Evolutionary conservation across 352 stramenopile genomes (phyloP).

Genomic region (Phytopythium vexans): DNA sequence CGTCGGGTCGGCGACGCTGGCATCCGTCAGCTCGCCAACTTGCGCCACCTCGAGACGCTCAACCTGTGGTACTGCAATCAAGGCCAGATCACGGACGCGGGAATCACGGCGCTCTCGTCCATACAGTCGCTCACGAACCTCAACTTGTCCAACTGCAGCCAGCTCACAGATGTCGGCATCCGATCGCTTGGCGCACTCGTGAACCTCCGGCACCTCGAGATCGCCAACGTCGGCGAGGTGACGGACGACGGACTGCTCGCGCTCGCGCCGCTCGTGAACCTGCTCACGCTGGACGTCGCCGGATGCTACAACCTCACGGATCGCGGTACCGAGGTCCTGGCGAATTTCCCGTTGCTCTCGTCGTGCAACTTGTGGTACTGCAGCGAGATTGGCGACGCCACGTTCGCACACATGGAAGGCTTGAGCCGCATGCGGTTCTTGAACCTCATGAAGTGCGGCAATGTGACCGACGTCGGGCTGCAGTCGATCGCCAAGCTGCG

Average conservation of each 20-base stretch:
- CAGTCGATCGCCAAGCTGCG: constrained; percentile 42
- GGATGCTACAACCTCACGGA: constrained; percentile 85
- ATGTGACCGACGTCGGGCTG: constrained; percentile 54
- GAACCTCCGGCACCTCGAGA: constrained; percentile 62
- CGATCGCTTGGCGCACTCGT: constrained; percentile 41
- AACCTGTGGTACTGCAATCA: constrained; percentile 85
- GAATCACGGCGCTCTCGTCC: constrained; percentile 39
- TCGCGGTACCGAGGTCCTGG: constrained; percentile 50
- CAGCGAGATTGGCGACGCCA: constrained; percentile 66
- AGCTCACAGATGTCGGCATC: constrained; percentile 67
- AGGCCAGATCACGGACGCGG: constrained; percentile 61
- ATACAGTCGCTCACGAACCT: constrained; percentile 63
- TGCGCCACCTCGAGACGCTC: constrained; percentile 44
- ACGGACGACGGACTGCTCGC: constrained; percentile 52
- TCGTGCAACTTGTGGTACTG: constrained; percentile 84
- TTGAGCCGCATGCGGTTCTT: constrained; percentile 63
- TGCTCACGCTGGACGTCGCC: constrained; percentile 65
- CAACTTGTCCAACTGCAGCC: constrained; percentile 78
- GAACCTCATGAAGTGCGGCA: constrained; percentile 84
- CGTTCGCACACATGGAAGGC: constrained; percentile 48
- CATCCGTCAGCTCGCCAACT: constrained; percentile 34
- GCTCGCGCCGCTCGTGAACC: constrained; percentile 46
- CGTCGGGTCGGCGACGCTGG: constrained; percentile 51
- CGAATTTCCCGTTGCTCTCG: constrained; percentile 46
- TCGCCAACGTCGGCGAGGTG: constrained; percentile 76